Percentiles rank a stretch among this genome's conserved stretches.
phyloP scores from a whole-genome alignment of 495 filamentous ascomycete species.

The Trichocladium uniseriatum region DNA sequence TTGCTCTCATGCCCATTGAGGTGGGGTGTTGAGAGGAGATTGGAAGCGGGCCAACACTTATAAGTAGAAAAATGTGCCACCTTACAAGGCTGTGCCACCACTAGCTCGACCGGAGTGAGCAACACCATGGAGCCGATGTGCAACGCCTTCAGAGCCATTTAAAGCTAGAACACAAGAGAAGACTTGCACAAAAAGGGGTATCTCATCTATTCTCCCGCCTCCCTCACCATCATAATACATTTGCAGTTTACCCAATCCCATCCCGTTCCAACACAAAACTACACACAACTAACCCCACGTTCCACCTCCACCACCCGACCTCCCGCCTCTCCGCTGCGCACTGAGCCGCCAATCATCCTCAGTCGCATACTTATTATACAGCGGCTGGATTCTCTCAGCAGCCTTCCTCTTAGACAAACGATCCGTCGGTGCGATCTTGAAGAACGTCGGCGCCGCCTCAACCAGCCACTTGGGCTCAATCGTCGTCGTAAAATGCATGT shows the following conservation, averaged over 20 bases:
- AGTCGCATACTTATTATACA: slow-evolving; percentile 79
- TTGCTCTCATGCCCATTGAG: no score
- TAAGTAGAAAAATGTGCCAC: no score
- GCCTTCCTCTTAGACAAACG: slow-evolving; percentile 83
- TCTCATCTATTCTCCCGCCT: not conserved
- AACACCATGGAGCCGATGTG: no score
- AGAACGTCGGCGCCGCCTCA: slow-evolving; percentile 92
- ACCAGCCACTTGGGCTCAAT: slow-evolving; percentile 93
- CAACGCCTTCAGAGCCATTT: no score
- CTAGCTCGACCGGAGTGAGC: no score
- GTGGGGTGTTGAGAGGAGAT: no score
- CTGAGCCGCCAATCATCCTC: slow-evolving; percentile 91
- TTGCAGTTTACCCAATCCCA: not conserved
- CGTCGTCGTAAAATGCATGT: slow-evolving; percentile 85
- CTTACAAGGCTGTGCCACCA: no score
- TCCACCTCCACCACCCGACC: slow-evolving; percentile 78
- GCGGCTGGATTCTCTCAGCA: slow-evolving; percentile 85
- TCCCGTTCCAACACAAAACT: not conserved
- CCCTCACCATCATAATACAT: not conserved
- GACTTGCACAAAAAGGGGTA: slow-evolving; percentile 1
- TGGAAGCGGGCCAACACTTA: no score
- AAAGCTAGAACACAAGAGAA: no score
- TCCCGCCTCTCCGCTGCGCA: slow-evolving; percentile 77
- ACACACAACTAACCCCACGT: slow-evolving; percentile 71
- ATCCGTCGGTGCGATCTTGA: slow-evolving; percentile 91